Base-by-base conservation (phyloP, 176 grass and related monocot genomes). In the Hsuehochloa calcarea region DNA sequence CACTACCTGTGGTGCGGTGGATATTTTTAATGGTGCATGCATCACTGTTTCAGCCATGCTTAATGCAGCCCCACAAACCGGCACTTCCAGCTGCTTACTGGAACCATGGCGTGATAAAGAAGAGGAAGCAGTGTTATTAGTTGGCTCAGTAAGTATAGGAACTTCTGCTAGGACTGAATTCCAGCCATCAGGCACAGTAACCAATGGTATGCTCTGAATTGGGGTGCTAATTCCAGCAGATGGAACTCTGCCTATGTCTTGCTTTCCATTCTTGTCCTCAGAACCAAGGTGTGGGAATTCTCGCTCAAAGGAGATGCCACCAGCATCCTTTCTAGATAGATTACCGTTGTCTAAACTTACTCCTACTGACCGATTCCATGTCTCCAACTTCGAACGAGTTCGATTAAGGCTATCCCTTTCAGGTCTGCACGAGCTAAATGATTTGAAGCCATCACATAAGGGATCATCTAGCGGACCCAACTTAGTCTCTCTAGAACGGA, bases 41-140 rank as follows among this genome's bases (percentile, higher is more conserved):
- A 90, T 90, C 29, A 95, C 84, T 75, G 93, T 90, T 86, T 92
- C 88, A 60, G 90, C 90, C 93, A 92, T 94, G 76, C 82, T 94
- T 91, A 94, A 87, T 23, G 75, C 50, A 56, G 60, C 70, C 9
- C 68, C 84, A 6, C 78, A 77, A 58, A 71, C 88, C 15, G 56
- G 59, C 31, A 58, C 58, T 80, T 82, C 79, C 61, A 62, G 64
- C 23, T 80, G 78, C 44, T 81, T 82, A 72, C 54, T 80, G 20
- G 82, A 69, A 89, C 72, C 77, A 85, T 62, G 13, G 0, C 27
- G 44, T 75, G 50, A 70, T 25, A 78, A 80, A 58, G 87, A 78
- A 55, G 88, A 65, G 34, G 78, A 31, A 66, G 60, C 46, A 43
- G 45, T 9, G 65, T 68, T 88, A 84, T 74, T 90, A 80, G 16